Conservation (phyloP, 305 asterid genomes). For the Fraxinus ornus region DNA sequence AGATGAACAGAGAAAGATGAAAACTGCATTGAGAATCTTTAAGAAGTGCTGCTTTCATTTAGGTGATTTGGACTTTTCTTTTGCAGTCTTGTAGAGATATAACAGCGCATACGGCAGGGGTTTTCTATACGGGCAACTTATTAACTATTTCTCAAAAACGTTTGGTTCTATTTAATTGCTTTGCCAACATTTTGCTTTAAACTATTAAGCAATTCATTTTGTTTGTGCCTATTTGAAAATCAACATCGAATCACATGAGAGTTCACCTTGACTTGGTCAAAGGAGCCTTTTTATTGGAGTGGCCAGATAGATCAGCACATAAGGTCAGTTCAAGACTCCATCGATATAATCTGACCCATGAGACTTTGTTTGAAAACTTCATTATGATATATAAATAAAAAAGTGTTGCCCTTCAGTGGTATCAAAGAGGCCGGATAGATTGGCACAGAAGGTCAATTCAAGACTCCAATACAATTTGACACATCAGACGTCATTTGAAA, state of each 20-base stretch:
- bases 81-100: slow-evolving; percentile 8
- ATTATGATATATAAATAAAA: background rate
- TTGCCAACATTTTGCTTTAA: background rate
- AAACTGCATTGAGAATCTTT: background rate
- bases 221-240: background rate
- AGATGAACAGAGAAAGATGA: background rate
- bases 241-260: background rate
- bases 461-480: background rate
- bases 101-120: background rate
- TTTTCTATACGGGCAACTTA: slow-evolving; percentile 5
- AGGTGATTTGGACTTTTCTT: background rate
- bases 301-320: background rate
- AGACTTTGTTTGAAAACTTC: background rate
- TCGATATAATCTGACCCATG: background rate
- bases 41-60: background rate
- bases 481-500: background rate
- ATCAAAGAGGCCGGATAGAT: background rate
- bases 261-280: background rate
- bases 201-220: background rate
- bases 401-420: background rate
- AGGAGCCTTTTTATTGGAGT: background rate
- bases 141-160: background rate
- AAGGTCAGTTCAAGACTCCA: background rate
- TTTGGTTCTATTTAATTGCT: slow-evolving; percentile 3
- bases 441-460: background rate